Base-by-base conservation (phyloP, 192 early-diverging fungal species). In the Linnemannia zychae region DNA sequence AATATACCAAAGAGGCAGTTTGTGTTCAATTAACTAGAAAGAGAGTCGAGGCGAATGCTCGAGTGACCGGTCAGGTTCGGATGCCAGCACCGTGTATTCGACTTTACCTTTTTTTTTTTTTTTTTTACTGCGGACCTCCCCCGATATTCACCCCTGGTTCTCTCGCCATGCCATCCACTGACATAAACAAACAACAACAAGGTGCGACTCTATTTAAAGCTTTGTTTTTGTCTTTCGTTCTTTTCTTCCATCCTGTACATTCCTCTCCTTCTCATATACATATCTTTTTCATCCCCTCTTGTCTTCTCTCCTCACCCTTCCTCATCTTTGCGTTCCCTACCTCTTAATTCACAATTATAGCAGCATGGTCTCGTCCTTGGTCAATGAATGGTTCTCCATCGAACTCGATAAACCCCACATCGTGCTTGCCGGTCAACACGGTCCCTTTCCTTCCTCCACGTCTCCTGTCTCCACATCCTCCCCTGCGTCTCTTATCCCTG, bases 341-440 rank as follows among this genome's bases (percentile, higher is more conserved):
- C 20, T 53, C 7, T 16, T 18, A 20, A n/a, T 33, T 2, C 16
- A 18, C 65, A 12, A 0, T 34, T 3, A 40, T 7, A 38, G 34
- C 67, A 34, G 24, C 53, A 36, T 68, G 67, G 46, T 47, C 28
- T 71, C 69, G 18, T 28, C 46, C 22, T 47, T 31, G 24, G n/a
- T 22, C 0, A 5, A 40, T 2, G 28, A 33, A n/a, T 71, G 70
- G 70, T 71, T 71, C n/a, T 71, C 70, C 24, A 48, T 71, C n/a
- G 24, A 40, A 31, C n/a, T 71, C 4, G 46, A 47, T 40, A 47
- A 71, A 33, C 70, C 70, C 38, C 31, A 71, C 44, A 48, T 71
- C 31, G 70, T 71, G 46, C 70, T 71, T n/a, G 24, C 70, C 22
- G 24, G 46, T 18, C 70, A 24, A 28, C 44, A 48, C 7, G 57